These are phyloP conservation scores for Russula griseocarnosa DNA, from an alignment of 768 basidiomycete genomes.

Conservation along the genomic window DNA sequence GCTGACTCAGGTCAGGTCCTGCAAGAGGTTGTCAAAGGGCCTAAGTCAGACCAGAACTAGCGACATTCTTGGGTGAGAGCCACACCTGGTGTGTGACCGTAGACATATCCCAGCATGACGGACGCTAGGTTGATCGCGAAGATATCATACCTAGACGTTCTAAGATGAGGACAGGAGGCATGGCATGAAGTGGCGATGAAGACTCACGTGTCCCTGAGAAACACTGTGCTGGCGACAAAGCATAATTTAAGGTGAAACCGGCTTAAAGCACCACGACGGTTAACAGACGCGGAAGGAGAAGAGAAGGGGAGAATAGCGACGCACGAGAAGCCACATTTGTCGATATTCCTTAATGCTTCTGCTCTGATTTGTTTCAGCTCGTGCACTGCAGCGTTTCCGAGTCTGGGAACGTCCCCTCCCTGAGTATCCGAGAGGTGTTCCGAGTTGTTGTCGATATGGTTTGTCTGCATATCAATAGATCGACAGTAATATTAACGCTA, in stretches of 20 bases:
- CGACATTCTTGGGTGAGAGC: neutral
- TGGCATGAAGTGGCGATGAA: neutral
- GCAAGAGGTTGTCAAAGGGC: neutral
- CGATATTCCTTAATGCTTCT: conserved; percentile 78
- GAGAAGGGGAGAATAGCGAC: conserved; percentile 28
- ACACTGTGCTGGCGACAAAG: conserved; percentile 66
- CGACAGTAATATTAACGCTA: neutral
- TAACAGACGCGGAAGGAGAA: neutral
- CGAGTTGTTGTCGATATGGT: neutral
- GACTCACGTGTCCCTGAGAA: conserved; percentile 80
- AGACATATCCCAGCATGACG: conserved; percentile 79
- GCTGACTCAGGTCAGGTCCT: neutral
- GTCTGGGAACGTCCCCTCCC: neutral
- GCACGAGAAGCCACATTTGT: conserved; percentile 80
- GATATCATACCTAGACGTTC: conserved; percentile 61
- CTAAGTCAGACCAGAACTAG: neutral
- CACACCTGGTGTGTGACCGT: conserved; percentile 40
- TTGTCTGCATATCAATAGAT: neutral
- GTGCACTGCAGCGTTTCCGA: neutral
- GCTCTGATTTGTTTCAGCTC: conserved; percentile 66
- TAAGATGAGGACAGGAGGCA: neutral
- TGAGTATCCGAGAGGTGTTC: neutral
- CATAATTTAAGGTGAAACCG: conserved; percentile 50
- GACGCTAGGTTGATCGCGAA: conserved; percentile 87
- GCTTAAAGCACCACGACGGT: conserved; percentile 13